phyloP scores from a whole-genome alignment of 192 early-diverging fungal genomes.

The Backusella macrospora region DNA sequence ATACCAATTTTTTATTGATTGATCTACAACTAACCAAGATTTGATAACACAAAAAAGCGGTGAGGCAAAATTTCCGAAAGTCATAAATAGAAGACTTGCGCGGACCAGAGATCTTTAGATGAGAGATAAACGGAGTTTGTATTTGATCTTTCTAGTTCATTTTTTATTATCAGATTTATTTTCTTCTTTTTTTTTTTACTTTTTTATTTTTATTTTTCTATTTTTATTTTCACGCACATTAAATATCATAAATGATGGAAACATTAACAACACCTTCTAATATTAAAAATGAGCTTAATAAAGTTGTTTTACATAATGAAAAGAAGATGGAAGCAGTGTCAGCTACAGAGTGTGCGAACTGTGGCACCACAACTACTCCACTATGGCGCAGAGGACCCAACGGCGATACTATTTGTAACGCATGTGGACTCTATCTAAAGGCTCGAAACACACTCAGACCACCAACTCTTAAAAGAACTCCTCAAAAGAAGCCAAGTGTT shows the following conservation, averaged over 20 bases:
- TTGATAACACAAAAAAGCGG: background rate
- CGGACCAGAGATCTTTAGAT: background rate
- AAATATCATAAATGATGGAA: slow-evolving; percentile 15
- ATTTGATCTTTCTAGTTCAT: background rate
- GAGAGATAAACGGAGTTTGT: background rate
- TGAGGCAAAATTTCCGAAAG: background rate
- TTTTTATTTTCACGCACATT: background rate
- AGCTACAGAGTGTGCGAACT: slow-evolving; percentile 79
- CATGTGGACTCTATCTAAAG: slow-evolving; percentile 77
- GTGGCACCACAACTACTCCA: slow-evolving; percentile 85
- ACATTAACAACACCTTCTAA: background rate
- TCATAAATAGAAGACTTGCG: background rate
- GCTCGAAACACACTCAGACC: slow-evolving; percentile 55
- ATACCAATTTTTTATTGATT: background rate
- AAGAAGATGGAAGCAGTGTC: slow-evolving; percentile 36
- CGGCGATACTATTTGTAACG: slow-evolving; percentile 95
- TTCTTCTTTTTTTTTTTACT: background rate
- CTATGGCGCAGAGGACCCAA: slow-evolving; percentile 88
- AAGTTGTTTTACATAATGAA: background rate
- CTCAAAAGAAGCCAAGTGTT: slow-evolving; percentile 39
- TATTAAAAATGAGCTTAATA: background rate
- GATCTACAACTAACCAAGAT: background rate
- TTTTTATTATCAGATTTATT: slow-evolving; percentile 16
- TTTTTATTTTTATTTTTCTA: background rate
- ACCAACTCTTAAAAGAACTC: slow-evolving; percentile 49